Conservation (phyloP, 129 eudicot genomes). For the Erigeron canadensis region DNA sequence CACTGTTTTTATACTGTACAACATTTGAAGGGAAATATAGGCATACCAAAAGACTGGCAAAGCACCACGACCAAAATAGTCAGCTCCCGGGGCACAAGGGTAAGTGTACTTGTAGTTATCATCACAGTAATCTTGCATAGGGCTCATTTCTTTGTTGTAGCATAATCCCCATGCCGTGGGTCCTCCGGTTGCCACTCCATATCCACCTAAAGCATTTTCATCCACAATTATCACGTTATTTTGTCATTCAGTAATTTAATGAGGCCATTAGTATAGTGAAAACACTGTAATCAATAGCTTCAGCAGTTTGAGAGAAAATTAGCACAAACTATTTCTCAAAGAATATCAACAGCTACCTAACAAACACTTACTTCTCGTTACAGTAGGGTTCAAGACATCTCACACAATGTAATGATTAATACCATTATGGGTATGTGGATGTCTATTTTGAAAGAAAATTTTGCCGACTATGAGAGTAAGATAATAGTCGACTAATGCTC, state of each 20-base stretch:
- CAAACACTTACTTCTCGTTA: too few relatives aligned
- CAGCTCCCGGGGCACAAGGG: conserved; percentile 94
- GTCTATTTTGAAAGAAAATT: background rate
- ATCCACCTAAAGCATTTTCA: conserved; percentile 68
- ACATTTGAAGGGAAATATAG: background rate
- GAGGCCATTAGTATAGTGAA: background rate
- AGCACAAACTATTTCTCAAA: background rate
- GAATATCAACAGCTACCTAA: background rate
- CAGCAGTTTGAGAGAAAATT: background rate
- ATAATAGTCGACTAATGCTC: background rate
- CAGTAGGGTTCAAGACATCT: too few relatives aligned
- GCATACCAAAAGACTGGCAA: conserved; percentile 81
- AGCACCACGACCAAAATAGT: conserved; percentile 95
- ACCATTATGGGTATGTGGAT: background rate
- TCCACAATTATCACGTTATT: conserved; percentile 10
- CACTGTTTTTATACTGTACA: too few relatives aligned
- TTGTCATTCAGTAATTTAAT: conserved; percentile 6
- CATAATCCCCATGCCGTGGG: conserved; percentile 95
- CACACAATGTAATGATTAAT: background rate
- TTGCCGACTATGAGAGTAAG: background rate
- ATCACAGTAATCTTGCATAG: conserved; percentile 84
- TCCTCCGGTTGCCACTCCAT: conserved; percentile 94
- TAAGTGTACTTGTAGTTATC: conserved; percentile 67
- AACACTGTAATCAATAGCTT: background rate
- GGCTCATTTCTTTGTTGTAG: conserved; percentile 91